phyloP scores from a whole-genome alignment of 441 rosid species.

The Hura crepitans region DNA sequence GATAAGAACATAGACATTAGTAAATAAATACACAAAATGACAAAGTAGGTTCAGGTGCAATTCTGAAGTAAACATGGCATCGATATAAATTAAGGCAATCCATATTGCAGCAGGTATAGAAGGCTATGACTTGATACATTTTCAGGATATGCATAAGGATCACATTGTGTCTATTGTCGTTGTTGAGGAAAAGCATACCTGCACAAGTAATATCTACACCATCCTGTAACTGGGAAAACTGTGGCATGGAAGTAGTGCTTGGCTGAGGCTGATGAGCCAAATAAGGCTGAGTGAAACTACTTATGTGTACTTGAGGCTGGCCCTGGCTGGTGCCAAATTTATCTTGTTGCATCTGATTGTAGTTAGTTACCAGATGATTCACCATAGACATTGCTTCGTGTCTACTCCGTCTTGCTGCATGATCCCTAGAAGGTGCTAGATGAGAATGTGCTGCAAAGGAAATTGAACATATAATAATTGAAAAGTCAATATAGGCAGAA shows the following conservation, averaged over 20 bases:
- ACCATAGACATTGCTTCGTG: conserved; percentile 21
- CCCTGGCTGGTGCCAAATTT: conserved; percentile 12
- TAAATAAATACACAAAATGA: neutral
- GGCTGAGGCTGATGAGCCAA: conserved; percentile 25
- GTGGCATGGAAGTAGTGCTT: conserved; percentile 19
- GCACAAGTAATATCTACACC: conserved; percentile 15
- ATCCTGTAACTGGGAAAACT: conserved; percentile 22
- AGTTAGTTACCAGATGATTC: conserved; percentile 17
- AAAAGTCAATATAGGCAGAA: neutral
- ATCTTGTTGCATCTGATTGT: conserved; percentile 24
- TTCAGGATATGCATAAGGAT: neutral
- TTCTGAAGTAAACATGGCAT: conserved; percentile 4
- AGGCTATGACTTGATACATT: neutral
- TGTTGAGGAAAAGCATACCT: conserved; percentile 15
- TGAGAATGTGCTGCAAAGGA: conserved; percentile 20
- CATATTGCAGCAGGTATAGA: neutral
- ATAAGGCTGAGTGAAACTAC: conserved; percentile 23
- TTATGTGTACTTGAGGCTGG: conserved; percentile 20
- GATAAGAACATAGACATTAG: neutral
- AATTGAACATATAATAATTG: neutral
- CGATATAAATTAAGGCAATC: neutral
- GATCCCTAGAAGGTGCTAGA: conserved; percentile 20
- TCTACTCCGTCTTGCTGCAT: conserved; percentile 18
- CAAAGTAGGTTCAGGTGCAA: neutral
- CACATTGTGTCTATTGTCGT: neutral